Conservation (phyloP, 306 rosid genomes). For the Vigna nakashimae region DNA sequence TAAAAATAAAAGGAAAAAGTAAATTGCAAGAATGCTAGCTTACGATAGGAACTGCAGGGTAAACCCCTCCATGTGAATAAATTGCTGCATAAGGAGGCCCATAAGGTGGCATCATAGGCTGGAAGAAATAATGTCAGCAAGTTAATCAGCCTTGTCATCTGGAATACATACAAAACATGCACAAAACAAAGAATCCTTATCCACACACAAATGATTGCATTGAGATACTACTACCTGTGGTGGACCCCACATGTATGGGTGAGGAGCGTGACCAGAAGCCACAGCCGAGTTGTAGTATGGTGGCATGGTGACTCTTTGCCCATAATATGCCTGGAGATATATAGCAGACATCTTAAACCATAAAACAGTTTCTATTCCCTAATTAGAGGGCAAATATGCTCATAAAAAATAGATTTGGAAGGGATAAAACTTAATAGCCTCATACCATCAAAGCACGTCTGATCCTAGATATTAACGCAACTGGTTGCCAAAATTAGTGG, state of each 20-base stretch:
- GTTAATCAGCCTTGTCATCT: slow-evolving; percentile 22
- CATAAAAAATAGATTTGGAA: background rate
- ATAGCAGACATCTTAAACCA: slow-evolving; percentile 23
- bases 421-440: background rate
- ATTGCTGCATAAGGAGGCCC: slow-evolving; percentile 90
- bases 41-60: slow-evolving; percentile 80
- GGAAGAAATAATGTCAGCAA: slow-evolving; percentile 50
- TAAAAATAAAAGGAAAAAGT: background rate
- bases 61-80: slow-evolving; percentile 81
- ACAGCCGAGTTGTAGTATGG: slow-evolving; percentile 83
- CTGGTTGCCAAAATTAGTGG: background rate
- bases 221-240: slow-evolving; percentile 79
- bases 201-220: slow-evolving; percentile 13
- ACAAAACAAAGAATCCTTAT: background rate
- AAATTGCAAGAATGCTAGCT: slow-evolving; percentile 45
- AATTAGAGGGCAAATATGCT: background rate
- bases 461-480: background rate
- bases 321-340: slow-evolving; percentile 82
- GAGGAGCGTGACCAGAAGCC: slow-evolving; percentile 83
- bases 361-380: background rate
- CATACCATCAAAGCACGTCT: background rate
- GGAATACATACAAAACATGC: slow-evolving; percentile 24
- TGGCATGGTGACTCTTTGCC: slow-evolving; percentile 85
- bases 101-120: slow-evolving; percentile 93
- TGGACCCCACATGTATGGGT: slow-evolving; percentile 94